Conservation (phyloP, 2,329 filamentous ascomycete species). For the Grosmannia penicillata region DNA sequence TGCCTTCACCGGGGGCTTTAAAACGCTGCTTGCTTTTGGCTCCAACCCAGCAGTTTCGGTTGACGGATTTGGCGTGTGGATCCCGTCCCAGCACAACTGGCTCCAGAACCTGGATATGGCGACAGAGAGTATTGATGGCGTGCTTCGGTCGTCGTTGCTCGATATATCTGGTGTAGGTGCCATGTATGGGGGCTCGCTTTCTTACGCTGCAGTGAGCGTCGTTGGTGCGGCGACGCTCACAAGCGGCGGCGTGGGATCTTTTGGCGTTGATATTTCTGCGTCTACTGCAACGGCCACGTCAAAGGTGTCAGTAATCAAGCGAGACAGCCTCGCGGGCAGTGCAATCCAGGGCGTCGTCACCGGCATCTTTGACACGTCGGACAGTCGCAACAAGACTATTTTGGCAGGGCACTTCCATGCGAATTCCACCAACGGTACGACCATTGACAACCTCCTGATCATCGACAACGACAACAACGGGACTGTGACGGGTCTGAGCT, state of each 20-base stretch:
- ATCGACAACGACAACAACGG: constrained; percentile 61
- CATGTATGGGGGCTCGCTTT: constrained; percentile 72
- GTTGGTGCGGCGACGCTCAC: constrained; percentile 58
- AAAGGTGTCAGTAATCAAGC: constrained; percentile 26
- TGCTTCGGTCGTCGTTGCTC: constrained; percentile 55
- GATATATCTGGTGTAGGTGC: constrained; percentile 46
- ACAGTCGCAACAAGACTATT: constrained; percentile 66
- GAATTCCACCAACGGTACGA: constrained; percentile 49
- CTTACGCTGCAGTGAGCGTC: constrained; percentile 57
- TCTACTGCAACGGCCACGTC: constrained; percentile 14
- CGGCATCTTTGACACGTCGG: constrained; percentile 56
- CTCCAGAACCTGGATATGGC: constrained; percentile 59
- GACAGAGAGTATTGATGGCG: constrained; percentile 54
- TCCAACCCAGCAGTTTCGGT: constrained; percentile 45
- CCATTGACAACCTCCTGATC: constrained; percentile 66
- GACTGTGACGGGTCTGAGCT: constrained; percentile 52
- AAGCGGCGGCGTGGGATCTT: constrained; percentile 33
- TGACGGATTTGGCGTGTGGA: constrained; percentile 78
- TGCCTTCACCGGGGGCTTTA: constrained; percentile 68
- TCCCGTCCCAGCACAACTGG: constrained; percentile 76
- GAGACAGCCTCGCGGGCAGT: constrained; percentile 23
- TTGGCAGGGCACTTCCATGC: constrained; percentile 78
- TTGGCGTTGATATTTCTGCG: constrained; percentile 39
- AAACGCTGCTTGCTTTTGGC: constrained; percentile 53
- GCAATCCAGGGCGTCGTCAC: constrained; percentile 55